Percentiles rank a stretch among this genome's conserved stretches.
These are phyloP conservation scores for Closterium sp. DNA, from an alignment of 139 green algal genomes.

Conservation along the genomic window DNA sequence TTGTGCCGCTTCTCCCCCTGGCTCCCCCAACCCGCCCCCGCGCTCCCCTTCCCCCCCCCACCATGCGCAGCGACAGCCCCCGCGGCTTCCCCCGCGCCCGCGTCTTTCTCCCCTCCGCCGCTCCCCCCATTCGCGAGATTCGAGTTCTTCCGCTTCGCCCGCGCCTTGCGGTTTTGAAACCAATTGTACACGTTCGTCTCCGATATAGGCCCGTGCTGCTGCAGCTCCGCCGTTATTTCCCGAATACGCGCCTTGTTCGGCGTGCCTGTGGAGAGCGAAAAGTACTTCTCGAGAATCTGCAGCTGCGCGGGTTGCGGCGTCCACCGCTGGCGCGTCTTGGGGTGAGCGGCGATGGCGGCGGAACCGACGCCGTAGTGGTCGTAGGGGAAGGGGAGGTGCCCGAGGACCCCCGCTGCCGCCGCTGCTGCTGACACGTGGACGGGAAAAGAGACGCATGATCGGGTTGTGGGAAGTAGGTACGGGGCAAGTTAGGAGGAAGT, in stretches of 20 bases:
- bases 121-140: constrained; percentile 9
- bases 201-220: constrained; percentile 38
- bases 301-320: constrained; percentile 45
- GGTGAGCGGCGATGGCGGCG: not conserved
- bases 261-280: constrained; percentile 27
- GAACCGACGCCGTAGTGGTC: not conserved
- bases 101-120: constrained; percentile 2
- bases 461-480: not conserved
- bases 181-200: constrained; percentile 60
- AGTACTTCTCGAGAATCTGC: constrained; percentile 45
- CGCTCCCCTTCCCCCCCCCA: not conserved
- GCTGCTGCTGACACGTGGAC: not conserved
- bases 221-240: constrained; percentile 49
- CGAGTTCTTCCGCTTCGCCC: constrained; percentile 40
- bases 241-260: constrained; percentile 43
- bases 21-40: not conserved
- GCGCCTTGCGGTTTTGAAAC: constrained; percentile 56
- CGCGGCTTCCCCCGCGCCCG: not conserved
- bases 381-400: not conserved
- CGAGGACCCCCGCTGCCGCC: not conserved
- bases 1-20: not conserved
- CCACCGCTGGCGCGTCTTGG: constrained; percentile 37
- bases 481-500: not conserved
- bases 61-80: not conserved
- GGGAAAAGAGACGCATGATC: not conserved